phyloP scores from a whole-genome alignment of 2,329 filamentous ascomycete genomes.

The Penicillium fuscoglaucum region DNA sequence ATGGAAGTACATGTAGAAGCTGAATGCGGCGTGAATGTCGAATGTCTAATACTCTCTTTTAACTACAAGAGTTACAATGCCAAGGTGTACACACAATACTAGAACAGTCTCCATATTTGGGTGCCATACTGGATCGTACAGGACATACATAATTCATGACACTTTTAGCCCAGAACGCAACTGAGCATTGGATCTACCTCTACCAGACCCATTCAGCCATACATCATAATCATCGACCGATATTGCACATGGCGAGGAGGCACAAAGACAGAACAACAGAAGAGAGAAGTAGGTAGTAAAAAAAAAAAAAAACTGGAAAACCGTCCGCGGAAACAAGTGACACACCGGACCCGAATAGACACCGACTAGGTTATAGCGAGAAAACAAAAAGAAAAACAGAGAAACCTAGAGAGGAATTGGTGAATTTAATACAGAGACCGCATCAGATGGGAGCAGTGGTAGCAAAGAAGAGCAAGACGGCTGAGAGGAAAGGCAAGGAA shows the following conservation, averaged over 20 bases:
- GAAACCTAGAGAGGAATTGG: slow-evolving; percentile 31
- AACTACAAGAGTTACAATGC: background rate
- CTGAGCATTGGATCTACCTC: slow-evolving; percentile 24
- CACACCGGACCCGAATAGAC: slow-evolving; percentile 27
- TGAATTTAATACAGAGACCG: slow-evolving; percentile 38
- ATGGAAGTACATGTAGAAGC: background rate
- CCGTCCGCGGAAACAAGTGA: slow-evolving; percentile 21
- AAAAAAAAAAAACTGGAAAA: slow-evolving; percentile 23
- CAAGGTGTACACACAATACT: background rate
- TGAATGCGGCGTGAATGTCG: background rate
- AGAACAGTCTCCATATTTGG: background rate
- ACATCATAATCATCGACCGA: slow-evolving; percentile 20
- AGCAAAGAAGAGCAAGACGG: slow-evolving; percentile 28
- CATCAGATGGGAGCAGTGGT: slow-evolving; percentile 28
- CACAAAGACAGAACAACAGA: slow-evolving; percentile 24
- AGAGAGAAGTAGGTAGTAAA: slow-evolving; percentile 20
- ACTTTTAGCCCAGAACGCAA: slow-evolving; percentile 25
- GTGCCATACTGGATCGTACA: slow-evolving; percentile 20
- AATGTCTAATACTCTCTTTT: background rate
- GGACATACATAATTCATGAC: slow-evolving; percentile 29
- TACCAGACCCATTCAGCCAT: slow-evolving; percentile 22
- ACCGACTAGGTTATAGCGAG: slow-evolving; percentile 22
- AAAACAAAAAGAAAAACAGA: slow-evolving; percentile 20
- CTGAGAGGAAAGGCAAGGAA: background rate
- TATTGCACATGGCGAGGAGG: slow-evolving; percentile 22